These are phyloP conservation scores for Penicillium manginii DNA, from an alignment of 495 filamentous ascomycete species.

Conservation along the genomic window DNA sequence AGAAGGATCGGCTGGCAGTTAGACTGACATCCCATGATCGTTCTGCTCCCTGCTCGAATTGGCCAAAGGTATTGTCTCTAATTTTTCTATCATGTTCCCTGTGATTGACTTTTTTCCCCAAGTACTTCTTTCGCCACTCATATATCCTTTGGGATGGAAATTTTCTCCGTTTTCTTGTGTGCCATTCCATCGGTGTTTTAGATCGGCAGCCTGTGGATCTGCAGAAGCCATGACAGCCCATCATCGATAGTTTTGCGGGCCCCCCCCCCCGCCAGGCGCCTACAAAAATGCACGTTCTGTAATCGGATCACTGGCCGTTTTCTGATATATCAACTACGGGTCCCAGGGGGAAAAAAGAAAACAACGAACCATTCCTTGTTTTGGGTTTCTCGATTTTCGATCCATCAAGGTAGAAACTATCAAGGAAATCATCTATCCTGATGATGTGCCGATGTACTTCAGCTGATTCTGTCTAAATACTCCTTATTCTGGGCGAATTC, in stretches of 20 bases:
- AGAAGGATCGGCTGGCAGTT: neutral
- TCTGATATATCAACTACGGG: conserved; percentile 8
- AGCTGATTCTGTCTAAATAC: neutral
- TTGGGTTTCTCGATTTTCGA: neutral
- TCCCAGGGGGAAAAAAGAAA: neutral
- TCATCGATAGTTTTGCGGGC: neutral
- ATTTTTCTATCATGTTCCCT: no score
- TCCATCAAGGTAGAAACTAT: conserved; percentile 1
- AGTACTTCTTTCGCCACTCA: no score
- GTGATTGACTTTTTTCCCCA: no score
- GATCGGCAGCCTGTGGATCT: neutral
- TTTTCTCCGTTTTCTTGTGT: no score
- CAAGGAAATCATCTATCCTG: neutral
- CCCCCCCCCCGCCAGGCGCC: no score
- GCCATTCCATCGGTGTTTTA: no score
- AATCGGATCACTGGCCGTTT: neutral
- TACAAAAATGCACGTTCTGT: neutral
- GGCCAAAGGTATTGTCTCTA: no score
- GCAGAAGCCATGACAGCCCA: neutral
- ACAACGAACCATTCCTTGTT: neutral
- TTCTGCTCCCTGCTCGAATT: no score
- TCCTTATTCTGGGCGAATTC: no score
- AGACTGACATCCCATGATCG: neutral
- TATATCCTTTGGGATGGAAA: no score
- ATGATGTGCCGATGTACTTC: neutral